Percentiles rank a stretch among this genome's conserved stretches.
Evolutionary conservation across 1,284 basidiomycete species (phyloP).

Genomic region (Pterulicium gracile): DNA sequence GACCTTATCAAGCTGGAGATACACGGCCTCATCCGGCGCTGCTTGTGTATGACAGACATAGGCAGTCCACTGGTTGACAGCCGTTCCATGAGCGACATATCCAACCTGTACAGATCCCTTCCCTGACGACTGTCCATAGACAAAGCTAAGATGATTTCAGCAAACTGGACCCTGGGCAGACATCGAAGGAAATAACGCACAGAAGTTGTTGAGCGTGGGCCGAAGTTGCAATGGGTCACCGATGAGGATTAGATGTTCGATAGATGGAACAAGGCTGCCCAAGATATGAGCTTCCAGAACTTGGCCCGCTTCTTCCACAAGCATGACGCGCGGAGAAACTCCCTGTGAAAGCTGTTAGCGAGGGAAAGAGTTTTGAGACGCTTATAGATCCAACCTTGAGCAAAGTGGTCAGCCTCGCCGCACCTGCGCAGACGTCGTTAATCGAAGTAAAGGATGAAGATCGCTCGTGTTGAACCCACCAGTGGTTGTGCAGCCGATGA

Average conservation of each 20-base stretch:
- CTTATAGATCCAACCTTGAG: conserved; percentile 38
- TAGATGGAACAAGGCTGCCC: neutral
- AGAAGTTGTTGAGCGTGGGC: conserved; percentile 52
- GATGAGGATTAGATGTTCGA: conserved; percentile 43
- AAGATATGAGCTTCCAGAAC: conserved; percentile 65
- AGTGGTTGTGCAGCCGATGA: conserved; percentile 67
- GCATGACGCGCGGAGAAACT: conserved; percentile 39
- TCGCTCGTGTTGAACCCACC: too few species aligned
- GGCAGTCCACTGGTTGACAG: conserved; percentile 21
- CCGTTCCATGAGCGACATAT: conserved; percentile 55
- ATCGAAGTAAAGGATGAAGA: too few species aligned
- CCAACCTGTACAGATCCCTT: conserved; percentile 39
- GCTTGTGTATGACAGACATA: conserved; percentile 15
- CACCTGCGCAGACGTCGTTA: too few species aligned
- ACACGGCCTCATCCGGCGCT: conserved; percentile 48
- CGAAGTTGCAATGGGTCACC: conserved; percentile 65
- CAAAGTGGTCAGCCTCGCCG: conserved; percentile 49
- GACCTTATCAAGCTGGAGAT: conserved; percentile 40
- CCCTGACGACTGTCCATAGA: conserved; percentile 43
- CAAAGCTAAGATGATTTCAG: too few species aligned
- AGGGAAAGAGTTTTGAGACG: too few species aligned
- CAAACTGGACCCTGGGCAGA: too few species aligned
- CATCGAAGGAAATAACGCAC: too few species aligned
- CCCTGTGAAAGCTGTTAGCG: too few species aligned
- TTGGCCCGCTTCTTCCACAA: conserved; percentile 69